These are phyloP conservation scores for Fusarium heterosporum DNA, from an alignment of 2,329 filamentous ascomycete genomes.

Conservation along the genomic window DNA sequence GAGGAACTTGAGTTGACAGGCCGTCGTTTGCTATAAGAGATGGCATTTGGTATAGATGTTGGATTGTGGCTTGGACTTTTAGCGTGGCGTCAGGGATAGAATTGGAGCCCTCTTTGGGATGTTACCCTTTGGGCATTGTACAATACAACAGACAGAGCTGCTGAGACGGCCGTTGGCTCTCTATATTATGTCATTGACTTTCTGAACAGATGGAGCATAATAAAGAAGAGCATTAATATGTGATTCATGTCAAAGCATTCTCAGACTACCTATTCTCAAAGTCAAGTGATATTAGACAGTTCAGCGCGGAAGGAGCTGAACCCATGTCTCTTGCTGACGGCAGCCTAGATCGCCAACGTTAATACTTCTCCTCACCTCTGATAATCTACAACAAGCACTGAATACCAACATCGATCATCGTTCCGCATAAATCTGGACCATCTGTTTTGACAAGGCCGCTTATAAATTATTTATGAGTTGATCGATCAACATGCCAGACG, in stretches of 20 bases:
- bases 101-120: conserved; percentile 2
- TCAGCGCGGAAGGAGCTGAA: not conserved
- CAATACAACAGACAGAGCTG: conserved; percentile 7
- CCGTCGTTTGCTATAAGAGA: not conserved
- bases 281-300: not conserved
- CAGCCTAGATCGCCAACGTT: not conserved
- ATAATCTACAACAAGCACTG: not conserved
- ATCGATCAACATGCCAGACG: not conserved
- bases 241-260: not conserved
- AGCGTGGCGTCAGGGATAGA: conserved; percentile 34
- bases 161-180: not conserved
- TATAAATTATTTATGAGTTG: not conserved
- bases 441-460: no score
- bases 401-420: not conserved
- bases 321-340: not conserved
- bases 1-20: not conserved
- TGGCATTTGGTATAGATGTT: not conserved
- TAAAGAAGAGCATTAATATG: no score
- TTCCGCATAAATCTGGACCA: not conserved
- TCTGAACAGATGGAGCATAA: no score
- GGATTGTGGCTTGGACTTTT: conserved; percentile 20
- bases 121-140: conserved; percentile 15
- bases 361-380: not conserved
- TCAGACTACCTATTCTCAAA: not conserved
- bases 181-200: not conserved